phyloP scores from a whole-genome alignment of 768 basidiomycete genomes.

The Guyanaporus albipodus region DNA sequence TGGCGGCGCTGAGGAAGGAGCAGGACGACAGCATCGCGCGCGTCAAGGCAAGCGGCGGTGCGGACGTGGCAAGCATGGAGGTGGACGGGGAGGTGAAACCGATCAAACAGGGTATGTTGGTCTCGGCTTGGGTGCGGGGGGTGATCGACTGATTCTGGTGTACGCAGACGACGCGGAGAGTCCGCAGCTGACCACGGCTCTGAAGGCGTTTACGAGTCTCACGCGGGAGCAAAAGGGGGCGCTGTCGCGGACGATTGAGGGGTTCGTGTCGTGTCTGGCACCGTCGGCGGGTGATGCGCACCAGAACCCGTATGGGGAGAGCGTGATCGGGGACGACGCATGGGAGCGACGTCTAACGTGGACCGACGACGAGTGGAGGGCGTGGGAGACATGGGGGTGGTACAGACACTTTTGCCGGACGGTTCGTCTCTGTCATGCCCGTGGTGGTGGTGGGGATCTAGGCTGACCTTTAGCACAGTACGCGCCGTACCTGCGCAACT shows the following conservation, averaged over 20 bases:
- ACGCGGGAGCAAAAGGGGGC: conserved; percentile 74
- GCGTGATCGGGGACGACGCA: conserved; percentile 58
- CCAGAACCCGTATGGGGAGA: conserved; percentile 49
- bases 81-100: conserved; percentile 73
- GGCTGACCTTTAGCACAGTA: conserved; percentile 45
- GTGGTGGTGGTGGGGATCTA: not conserved
- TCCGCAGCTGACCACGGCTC: conserved; percentile 62
- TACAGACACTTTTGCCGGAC: conserved; percentile 82
- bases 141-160: conserved; percentile 5
- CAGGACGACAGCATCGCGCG: conserved; percentile 83
- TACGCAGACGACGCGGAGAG: conserved; percentile 53
- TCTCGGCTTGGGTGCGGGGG: not conserved
- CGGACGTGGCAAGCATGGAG: conserved; percentile 49
- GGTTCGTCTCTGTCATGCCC: conserved; percentile 41
- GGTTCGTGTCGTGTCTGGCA: conserved; percentile 66
- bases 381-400: conserved; percentile 91
- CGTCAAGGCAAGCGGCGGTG: conserved; percentile 58
- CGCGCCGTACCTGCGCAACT: conserved; percentile 73
- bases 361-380: conserved; percentile 72
- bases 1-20: conserved; percentile 74
- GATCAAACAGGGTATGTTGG: conserved; percentile 37
- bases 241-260: conserved; percentile 66
- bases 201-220: conserved; percentile 72
- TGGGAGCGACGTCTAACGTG: conserved; percentile 72
- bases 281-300: conserved; percentile 38